Evolutionary conservation across 495 filamentous ascomycete species (phyloP), one percentile per base, ranked within the genome.

Genomic region (Daldinia childiae): DNA sequence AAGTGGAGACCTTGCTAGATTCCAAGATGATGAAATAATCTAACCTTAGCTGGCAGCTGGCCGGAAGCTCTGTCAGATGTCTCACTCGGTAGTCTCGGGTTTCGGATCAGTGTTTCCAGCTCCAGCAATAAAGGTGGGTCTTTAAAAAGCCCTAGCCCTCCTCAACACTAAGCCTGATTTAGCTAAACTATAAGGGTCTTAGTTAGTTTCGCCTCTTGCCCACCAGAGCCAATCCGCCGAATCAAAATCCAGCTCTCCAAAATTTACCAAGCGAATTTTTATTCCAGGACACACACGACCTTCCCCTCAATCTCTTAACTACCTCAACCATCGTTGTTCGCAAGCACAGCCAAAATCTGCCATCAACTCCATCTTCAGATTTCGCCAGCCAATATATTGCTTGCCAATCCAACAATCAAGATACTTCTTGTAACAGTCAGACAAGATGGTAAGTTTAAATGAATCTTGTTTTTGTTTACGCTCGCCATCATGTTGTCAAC

Each of bases 391-490:
- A 81, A 79, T 78, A 69, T 71, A 73, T 76, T 64, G 78, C 83
- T 83, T 80, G 84, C 82, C 72, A 80, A 78, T 81, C 72, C 72
- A 76, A 72, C 67, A 68, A 79, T 77, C 66, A 75, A 73, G 56
- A 77, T 61, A 75, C 57, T 74, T 61, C 65, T 66, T 58, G 32
- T 73, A 71, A 74, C 68, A 79, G 82, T 82, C 79, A 82, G 79
- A 82, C 84, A 88, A 86, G 77, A 88, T 88, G 86, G 86, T 88
- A 83, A 88, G 86, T 76, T 55, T 64, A 34, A 59, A 65, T 48
- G 59, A 62, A 66, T 59, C 52, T 69, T 75, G 51, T 66, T 74
- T 72, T 76, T 71, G 65, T 68, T 68, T 41, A 58, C 19, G 41
- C 17, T 12, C 45, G 24, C 52, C 6, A 61, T 48, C 63, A 39